A percentile compares a stretch with the other conserved stretches of the same genome.
Conservation (phyloP, 208 protist species). For the Leishmania martiniquensis region DNA sequence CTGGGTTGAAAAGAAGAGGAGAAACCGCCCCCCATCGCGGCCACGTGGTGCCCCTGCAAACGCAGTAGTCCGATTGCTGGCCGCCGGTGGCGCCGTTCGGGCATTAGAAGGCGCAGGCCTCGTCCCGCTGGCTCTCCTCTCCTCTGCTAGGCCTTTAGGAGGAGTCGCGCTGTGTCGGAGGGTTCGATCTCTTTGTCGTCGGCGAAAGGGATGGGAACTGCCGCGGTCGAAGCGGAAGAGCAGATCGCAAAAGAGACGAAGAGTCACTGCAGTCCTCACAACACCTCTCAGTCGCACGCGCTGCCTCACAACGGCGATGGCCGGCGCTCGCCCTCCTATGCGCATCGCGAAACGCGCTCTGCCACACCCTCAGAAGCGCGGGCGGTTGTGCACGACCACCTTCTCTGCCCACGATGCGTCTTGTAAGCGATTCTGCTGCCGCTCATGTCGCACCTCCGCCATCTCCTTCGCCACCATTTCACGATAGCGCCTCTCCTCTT, state of each 20-base stretch:
- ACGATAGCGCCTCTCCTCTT: constrained; percentile 70
- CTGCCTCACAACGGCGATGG: background rate
- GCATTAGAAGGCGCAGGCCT: too few species aligned
- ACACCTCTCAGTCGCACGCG: background rate
- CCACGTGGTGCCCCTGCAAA: too few species aligned
- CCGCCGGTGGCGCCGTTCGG: background rate
- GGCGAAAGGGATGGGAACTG: background rate
- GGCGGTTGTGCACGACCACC: constrained; percentile 35
- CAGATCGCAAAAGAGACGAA: background rate
- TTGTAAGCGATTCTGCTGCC: constrained; percentile 43
- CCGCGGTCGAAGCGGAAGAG: background rate
- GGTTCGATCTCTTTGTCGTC: background rate
- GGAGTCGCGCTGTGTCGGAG: background rate
- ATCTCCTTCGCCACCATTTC: constrained; percentile 58
- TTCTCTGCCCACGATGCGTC: constrained; percentile 72
- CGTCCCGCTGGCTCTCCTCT: background rate
- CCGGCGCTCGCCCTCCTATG: background rate
- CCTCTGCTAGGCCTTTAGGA: background rate
- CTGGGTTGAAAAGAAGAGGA: too few species aligned
- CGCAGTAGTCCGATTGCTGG: background rate
- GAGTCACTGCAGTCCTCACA: background rate
- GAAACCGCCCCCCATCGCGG: too few species aligned
- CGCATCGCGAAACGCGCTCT: background rate
- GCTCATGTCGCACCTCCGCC: constrained; percentile 43
- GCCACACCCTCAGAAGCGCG: constrained; percentile 6